Evolutionary conservation across 1,139 yeast genomes (phyloP).

Genomic region (Taiozyma sp.): DNA sequence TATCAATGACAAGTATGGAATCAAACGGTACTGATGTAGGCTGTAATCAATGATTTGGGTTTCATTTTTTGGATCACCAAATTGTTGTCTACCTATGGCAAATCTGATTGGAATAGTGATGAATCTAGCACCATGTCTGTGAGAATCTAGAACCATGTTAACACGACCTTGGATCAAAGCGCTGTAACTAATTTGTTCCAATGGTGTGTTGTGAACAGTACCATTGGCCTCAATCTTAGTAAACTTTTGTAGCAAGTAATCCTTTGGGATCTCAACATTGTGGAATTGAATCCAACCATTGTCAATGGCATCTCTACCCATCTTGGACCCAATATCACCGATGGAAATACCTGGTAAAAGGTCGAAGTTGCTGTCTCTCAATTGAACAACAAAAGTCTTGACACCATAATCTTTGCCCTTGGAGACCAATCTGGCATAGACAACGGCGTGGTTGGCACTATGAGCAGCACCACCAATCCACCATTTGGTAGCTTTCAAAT

Average conservation of each 20-base stretch:
- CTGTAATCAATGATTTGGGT: slow-evolving; percentile 75
- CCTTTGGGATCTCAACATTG: slow-evolving; percentile 76
- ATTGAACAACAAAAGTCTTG: slow-evolving; percentile 84
- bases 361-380: slow-evolving; percentile 68
- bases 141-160: slow-evolving; percentile 81
- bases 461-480: slow-evolving; percentile 99
- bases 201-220: slow-evolving; percentile 65
- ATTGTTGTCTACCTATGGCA: slow-evolving; percentile 87
- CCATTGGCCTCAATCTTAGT: slow-evolving; percentile 70
- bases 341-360: slow-evolving; percentile 73
- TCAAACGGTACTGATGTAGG: slow-evolving; percentile 77
- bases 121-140: slow-evolving; percentile 72
- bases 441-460: slow-evolving; percentile 79
- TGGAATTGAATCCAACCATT: slow-evolving; percentile 94
- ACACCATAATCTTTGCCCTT: slow-evolving; percentile 86
- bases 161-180: slow-evolving; percentile 89
- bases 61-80: slow-evolving; percentile 44
- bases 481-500: slow-evolving; percentile 91
- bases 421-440: slow-evolving; percentile 77
- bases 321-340: slow-evolving; percentile 91
- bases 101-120: slow-evolving; percentile 82
- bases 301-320: slow-evolving; percentile 81
- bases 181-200: slow-evolving; percentile 82
- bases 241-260: slow-evolving; percentile 76
- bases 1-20: slow-evolving; percentile 76